These are phyloP conservation scores for Trichoderma atroviride DNA, from an alignment of 2,329 filamentous ascomycete genomes.

Conservation along the genomic window DNA sequence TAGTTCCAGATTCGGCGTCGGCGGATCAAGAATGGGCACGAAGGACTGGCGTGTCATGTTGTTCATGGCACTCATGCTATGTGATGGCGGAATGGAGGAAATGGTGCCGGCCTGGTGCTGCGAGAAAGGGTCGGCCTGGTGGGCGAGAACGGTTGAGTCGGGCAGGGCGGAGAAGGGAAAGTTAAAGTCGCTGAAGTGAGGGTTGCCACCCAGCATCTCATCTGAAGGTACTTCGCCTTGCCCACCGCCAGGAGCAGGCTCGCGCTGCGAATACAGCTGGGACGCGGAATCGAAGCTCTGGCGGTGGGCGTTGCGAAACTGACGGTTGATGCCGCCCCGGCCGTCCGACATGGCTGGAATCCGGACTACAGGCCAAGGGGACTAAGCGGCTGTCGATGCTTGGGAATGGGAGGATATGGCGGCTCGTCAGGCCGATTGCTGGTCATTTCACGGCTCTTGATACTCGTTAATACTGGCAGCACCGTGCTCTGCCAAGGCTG, in stretches of 20 bases:
- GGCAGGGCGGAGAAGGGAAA: slow-evolving; percentile 50
- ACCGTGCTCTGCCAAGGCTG: neutral
- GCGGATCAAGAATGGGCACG: slow-evolving; percentile 32
- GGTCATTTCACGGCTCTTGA: slow-evolving; percentile 18
- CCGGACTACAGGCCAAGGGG: slow-evolving; percentile 10
- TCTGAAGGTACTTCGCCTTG: slow-evolving; percentile 31
- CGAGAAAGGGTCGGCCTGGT: slow-evolving; percentile 41
- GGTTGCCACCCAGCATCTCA: slow-evolving; percentile 46
- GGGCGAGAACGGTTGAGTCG: slow-evolving; percentile 35
- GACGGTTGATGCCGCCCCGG: slow-evolving; percentile 36
- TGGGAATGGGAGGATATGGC: slow-evolving; percentile 3
- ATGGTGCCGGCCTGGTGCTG: slow-evolving; percentile 35
- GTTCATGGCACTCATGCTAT: slow-evolving; percentile 30
- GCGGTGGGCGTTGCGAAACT: slow-evolving; percentile 38
- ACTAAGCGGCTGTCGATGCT: neutral
- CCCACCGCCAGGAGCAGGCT: slow-evolving; percentile 31
- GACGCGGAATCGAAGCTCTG: slow-evolving; percentile 34
- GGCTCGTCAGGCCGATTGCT: slow-evolving; percentile 12
- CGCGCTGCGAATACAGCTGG: slow-evolving; percentile 33
- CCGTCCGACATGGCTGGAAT: slow-evolving; percentile 37
- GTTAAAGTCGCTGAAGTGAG: slow-evolving; percentile 57
- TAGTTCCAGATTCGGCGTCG: slow-evolving; percentile 41
- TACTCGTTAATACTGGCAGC: neutral
- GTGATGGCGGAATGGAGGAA: slow-evolving; percentile 29
- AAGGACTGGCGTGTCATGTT: slow-evolving; percentile 34